phyloP scores from a whole-genome alignment of 768 basidiomycete genomes.

The Panellus pusillus region DNA sequence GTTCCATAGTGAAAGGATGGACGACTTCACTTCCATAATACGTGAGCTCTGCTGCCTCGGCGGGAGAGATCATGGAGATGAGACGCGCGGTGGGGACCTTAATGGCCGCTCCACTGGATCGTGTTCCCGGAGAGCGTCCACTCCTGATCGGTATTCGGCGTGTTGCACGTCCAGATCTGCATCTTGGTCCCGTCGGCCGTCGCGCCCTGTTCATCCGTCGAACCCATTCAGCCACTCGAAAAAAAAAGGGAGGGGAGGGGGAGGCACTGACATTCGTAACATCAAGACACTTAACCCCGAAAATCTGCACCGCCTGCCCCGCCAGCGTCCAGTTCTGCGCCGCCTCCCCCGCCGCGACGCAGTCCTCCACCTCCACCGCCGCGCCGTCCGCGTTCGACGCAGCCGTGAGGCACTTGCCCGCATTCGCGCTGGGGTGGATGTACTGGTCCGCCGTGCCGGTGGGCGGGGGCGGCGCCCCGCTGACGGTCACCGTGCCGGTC shows the following conservation, averaged over 20 bases:
- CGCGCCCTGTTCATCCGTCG: too few species aligned
- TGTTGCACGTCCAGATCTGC: slow-evolving; percentile 26
- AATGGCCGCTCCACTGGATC: slow-evolving; percentile 11
- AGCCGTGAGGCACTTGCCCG: too few species aligned
- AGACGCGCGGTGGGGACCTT: slow-evolving; percentile 95
- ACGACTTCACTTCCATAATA: slow-evolving; percentile 99
- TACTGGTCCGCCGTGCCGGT: too few species aligned
- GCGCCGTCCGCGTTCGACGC: too few species aligned
- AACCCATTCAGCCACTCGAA: too few species aligned
- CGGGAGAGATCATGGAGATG: slow-evolving; percentile 90
- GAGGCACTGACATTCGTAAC: slow-evolving; percentile 14
- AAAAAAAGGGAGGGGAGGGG: too few species aligned
- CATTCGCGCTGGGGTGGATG: too few species aligned
- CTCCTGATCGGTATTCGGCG: slow-evolving; percentile 19
- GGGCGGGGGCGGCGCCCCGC: too few species aligned
- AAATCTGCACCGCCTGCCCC: background rate
- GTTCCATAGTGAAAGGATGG: slow-evolving; percentile 98
- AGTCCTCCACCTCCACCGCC: background rate
- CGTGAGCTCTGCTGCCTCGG: slow-evolving; percentile 96
- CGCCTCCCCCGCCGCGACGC: background rate
- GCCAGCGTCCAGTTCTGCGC: slow-evolving; percentile 11
- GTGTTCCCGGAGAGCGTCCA: slow-evolving; percentile 19
- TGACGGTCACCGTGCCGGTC: slow-evolving; percentile 14
- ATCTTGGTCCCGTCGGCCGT: slow-evolving; percentile 26
- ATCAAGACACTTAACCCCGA: background rate